These are phyloP conservation scores for Lachnellula cervina DNA, from an alignment of 2,329 filamentous ascomycete species.

Conservation along the genomic window DNA sequence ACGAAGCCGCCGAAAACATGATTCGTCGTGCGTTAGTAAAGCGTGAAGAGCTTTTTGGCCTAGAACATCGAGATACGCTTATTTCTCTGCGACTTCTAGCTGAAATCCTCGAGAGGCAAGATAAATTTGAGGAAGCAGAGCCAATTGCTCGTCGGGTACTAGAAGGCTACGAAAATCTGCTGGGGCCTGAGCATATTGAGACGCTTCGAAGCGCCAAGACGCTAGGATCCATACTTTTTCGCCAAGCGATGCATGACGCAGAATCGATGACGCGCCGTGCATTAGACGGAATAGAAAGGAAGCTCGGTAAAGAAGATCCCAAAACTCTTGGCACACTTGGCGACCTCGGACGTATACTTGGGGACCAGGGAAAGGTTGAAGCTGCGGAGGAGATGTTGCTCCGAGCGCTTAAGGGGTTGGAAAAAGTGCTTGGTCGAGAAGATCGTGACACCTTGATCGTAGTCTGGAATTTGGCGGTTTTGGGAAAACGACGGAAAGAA, in stretches of 20 bases:
- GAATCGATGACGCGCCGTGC: background rate
- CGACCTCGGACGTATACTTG: background rate
- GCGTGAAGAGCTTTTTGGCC: background rate
- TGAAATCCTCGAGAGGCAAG: background rate
- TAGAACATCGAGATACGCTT: background rate
- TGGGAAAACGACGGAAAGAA: background rate
- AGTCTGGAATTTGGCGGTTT: background rate
- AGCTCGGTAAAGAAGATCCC: background rate
- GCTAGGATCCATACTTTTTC: background rate
- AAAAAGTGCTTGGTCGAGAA: background rate
- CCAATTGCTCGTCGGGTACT: background rate
- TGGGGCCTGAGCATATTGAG: background rate
- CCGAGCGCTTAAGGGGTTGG: background rate
- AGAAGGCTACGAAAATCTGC: background rate
- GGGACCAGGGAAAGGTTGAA: background rate
- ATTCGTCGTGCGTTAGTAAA: background rate
- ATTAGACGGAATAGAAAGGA: background rate
- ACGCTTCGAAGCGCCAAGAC: background rate
- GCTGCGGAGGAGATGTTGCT: constrained; percentile 3
- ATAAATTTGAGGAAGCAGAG: background rate
- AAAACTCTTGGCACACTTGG: background rate
- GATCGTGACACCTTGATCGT: constrained; percentile 1
- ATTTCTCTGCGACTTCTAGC: background rate
- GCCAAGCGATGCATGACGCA: background rate
- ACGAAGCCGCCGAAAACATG: background rate